Evolutionary conservation across 805 yeast genomes (phyloP), one percentile per base, ranked within the genome.

Genomic region (Wickerhamomyces canadensis): DNA sequence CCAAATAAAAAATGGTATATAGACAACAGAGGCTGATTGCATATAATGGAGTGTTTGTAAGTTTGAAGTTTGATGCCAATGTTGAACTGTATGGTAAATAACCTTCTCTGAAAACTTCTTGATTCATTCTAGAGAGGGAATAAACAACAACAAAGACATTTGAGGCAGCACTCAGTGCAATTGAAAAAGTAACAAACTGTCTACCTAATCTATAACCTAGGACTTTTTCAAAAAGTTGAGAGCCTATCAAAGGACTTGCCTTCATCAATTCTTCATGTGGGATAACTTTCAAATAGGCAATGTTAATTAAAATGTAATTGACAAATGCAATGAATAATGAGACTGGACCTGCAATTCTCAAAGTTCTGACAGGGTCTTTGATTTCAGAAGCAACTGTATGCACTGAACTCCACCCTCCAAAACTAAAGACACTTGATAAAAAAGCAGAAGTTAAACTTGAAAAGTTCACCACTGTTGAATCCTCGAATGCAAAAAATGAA

Each of bases 61-160:
- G 59, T 1, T 79, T 80, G 64, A 68, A 65, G 44, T 78, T 78
- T 6, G 75, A 68, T 1, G 82, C 75, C 70, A 78, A 61, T 23
- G 61, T 45, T 17, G 48, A 51, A 4, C 80, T 68, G 38, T 62
- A 73, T 9, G 86, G 86, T 12, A 78, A 49, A 39, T 65, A 74
- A 0, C 84, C 84, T 47, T 78, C 84, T 39, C 81, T 62, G 45
- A 79, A 77, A 5, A 74, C 72, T 53, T 78, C 84, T 51, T 79
- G 86, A 44, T 74, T 74, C 62, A 74, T 72, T 51, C 86, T 63
- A 0, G 83, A 74, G 10, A 75, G 62, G 5, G 78, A 68, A 51
- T 78, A 79, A 14, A 76, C 46, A 1, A 76, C 80, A 10, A 78
- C 84, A 54, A 77, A 69, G 3, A 78, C 72, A 48, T 79, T 79